Evolutionary conservation across 345 rosid species (phyloP), one percentile per base, ranked within the genome.

Genomic region (Cardamine resedifolia): DNA sequence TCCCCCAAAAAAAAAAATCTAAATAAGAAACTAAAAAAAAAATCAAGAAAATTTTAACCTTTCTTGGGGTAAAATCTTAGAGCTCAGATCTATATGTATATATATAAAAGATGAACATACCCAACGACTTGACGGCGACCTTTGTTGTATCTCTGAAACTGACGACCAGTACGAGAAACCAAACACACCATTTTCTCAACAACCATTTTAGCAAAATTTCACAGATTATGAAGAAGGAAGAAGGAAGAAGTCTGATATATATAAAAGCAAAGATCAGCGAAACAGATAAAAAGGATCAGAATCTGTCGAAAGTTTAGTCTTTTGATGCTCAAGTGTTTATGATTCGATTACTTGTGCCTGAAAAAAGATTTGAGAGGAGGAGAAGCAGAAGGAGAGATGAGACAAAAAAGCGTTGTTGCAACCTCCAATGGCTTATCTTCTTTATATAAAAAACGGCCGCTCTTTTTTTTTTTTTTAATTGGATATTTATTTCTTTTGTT

Each of bases 81-180:
- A 26, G 59, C 1, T 1, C 11, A 41, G 68, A 75, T 75, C 57
- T 75, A 24, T 38, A 66, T 18, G 28, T 14, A 51, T 51, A 10
- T 66, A 26, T n/a, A n/a, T n/a, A n/a, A 5, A 8, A 43, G 63
- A 75, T 69, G 65, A 68, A 62, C 70, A 70, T 76, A 89, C 98
- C 96, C 97, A 10, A 91, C 97, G 58, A 91, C 97, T 84, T 83
- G 96, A 47, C 97, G 96, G 66, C 98, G 88, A 36, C 94, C 96
- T 78, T 76, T 76, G 71, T 88, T 85, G 68, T 92, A 86, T 69
- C 96, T 79, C 81, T 92, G 98, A 68, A 80, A 68, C 63, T 86
- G 82, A 64, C 98, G 89, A 62, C 95, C 96, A 0, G 90, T 72
- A 4, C 98, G 85, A 74, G 98, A 79, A 50, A 82, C 87, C 83